Evolutionary conservation across 306 rosid species (phyloP), one percentile per base, ranked within the genome.

Genomic region (Lotus japonicus): DNA sequence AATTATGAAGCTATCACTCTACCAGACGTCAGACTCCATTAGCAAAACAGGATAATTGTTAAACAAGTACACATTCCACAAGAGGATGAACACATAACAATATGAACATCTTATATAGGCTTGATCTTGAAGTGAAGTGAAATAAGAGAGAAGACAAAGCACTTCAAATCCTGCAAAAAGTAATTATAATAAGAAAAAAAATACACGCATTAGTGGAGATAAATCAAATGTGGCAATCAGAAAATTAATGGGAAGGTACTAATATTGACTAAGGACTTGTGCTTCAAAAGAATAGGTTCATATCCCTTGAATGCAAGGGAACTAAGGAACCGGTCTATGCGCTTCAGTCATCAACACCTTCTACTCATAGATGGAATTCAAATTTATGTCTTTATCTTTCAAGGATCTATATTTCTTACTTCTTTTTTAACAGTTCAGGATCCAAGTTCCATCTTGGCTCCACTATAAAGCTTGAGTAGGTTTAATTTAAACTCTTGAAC

Each of bases 71-170:
- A 71, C 64, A 68, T 26, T 44, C 36, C 53, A 11, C 13, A n/a
- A 17, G 72, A 54, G 41, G 50, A 73, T 53, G 42, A 56, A 67
- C 16, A 48, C 67, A 43, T n/a, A 28, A 49, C 52, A 77, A 11
- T 3, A 59, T 26, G 35, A 33, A 78, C 70, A 33, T 1, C 56
- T 78, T 81, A 92, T 61, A 92, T 92, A 38, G 96, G 98, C 84
- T 89, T 92, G 86, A 92, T 92, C 95, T 92, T 92, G 85, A 87
- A 92, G 85, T 92, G 98, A 46, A 92, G 96, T 7, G 98, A 92
- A 77, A 92, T 87, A 16, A 92, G 92, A 74, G 96, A 92, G 79
- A 92, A 92, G 35, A 92, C 98, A 64, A 92, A 92, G 85, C 98
- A 92, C 84, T 92, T 92, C 82, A 89, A 86, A 70, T 92, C 96